A percentile compares a stretch with the other conserved stretches of the same genome.
Evolutionary conservation across 495 filamentous ascomycete species (phyloP).

Genomic region (Penicillium pancosmium): DNA sequence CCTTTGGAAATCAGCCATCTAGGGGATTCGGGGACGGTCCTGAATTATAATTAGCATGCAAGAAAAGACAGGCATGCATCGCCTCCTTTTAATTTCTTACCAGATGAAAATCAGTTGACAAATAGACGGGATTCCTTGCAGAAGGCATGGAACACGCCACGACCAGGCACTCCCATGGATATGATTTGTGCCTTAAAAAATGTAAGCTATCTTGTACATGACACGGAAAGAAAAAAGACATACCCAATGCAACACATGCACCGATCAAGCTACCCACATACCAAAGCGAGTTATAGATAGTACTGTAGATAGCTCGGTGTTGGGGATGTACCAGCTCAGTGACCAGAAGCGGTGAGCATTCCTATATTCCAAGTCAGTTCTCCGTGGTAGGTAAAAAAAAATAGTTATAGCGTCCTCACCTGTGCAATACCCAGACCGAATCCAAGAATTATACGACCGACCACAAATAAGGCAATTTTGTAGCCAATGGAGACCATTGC

Average conservation of each 20-base stretch:
- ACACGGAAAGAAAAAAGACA: conserved; percentile 22
- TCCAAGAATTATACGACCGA: conserved; percentile 57
- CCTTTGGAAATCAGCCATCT: conserved; percentile 33
- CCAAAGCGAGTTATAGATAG: conserved; percentile 61
- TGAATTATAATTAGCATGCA: not conserved
- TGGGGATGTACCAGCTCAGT: conserved; percentile 69
- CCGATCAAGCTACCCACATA: conserved; percentile 54
- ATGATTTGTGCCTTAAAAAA: conserved; percentile 35
- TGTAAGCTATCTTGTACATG: conserved; percentile 45
- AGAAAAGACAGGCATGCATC: no score
- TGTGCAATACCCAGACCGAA: conserved; percentile 65
- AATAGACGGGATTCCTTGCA: conserved; percentile 52
- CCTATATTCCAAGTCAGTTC: conserved; percentile 35
- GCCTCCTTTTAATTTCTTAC: conserved; percentile 20
- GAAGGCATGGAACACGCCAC: conserved; percentile 50
- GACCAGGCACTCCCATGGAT: conserved; percentile 45
- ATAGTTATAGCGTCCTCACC: conserved; percentile 11
- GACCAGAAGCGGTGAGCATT: conserved; percentile 64
- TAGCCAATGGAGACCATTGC: conserved; percentile 51
- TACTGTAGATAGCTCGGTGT: conserved; percentile 66
- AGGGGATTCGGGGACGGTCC: conserved; percentile 51
- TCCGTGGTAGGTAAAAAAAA: not conserved
- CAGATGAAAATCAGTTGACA: conserved; percentile 51
- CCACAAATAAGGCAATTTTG: conserved; percentile 61
- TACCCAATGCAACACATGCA: conserved; percentile 29